These are phyloP conservation scores for Aspergillus candidus DNA, from an alignment of 2,329 filamentous ascomycete species.

Conservation along the genomic window DNA sequence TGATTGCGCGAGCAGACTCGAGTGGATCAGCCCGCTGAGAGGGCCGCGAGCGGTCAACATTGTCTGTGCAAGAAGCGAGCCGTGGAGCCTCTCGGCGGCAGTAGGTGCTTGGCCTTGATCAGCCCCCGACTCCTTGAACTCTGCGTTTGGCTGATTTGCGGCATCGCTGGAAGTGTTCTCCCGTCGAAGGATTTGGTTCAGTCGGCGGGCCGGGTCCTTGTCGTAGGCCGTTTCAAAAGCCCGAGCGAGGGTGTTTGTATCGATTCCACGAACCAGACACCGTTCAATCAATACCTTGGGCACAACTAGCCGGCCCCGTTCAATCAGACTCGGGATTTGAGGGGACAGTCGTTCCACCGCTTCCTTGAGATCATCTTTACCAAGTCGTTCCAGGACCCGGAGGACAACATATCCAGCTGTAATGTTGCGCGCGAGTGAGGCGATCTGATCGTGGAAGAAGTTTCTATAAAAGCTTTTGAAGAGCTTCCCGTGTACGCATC, in stretches of 20 bases:
- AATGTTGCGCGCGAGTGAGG: slow-evolving; percentile 78
- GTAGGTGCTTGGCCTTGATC: slow-evolving; percentile 33
- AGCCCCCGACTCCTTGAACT: slow-evolving; percentile 8
- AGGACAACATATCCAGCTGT: slow-evolving; percentile 84
- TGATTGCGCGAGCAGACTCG: slow-evolving; percentile 58
- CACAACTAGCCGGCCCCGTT: slow-evolving; percentile 69
- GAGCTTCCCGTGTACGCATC: slow-evolving; percentile 72
- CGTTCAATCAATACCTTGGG: slow-evolving; percentile 78
- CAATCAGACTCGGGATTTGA: slow-evolving; percentile 65
- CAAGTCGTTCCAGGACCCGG: slow-evolving; percentile 72
- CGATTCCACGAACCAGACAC: slow-evolving; percentile 61
- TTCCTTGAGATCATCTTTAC: slow-evolving; percentile 74
- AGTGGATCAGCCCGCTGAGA: slow-evolving; percentile 65
- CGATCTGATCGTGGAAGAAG: slow-evolving; percentile 73
- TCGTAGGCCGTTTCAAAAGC: slow-evolving; percentile 55
- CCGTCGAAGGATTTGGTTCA: slow-evolving; percentile 57
- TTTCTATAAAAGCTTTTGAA: slow-evolving; percentile 84
- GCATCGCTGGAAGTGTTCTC: slow-evolving; percentile 46
- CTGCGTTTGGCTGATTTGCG: slow-evolving; percentile 42
- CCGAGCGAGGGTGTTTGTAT: slow-evolving; percentile 51
- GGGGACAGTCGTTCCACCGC: slow-evolving; percentile 67
- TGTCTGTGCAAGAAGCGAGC: slow-evolving; percentile 71
- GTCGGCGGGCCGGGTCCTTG: slow-evolving; percentile 44
- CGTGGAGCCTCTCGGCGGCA: slow-evolving; percentile 60
- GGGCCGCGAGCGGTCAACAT: slow-evolving; percentile 69